These are phyloP conservation scores for Zancudomyces culisetae DNA, from an alignment of 371 early-diverging fungal genomes.

Conservation along the genomic window DNA sequence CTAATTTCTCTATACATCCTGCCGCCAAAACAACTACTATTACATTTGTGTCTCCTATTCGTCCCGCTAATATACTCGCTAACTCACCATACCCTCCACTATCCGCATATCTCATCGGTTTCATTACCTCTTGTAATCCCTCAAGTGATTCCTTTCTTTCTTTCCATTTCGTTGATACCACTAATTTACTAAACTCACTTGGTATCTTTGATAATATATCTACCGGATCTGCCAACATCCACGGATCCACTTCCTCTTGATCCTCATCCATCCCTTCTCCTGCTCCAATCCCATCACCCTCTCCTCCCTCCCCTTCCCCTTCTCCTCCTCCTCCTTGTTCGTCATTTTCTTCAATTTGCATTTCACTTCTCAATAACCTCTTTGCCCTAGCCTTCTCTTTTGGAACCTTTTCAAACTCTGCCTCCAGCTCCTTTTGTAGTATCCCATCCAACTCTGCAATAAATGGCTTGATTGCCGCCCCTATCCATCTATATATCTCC, in stretches of 20 bases:
- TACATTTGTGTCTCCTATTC: constrained; percentile 76
- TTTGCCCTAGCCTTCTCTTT: constrained; percentile 36
- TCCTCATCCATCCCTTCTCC: constrained; percentile 31
- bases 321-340: constrained; percentile 8
- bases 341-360: constrained; percentile 26
- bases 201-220: constrained; percentile 72
- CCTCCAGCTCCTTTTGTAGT: constrained; percentile 64
- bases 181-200: constrained; percentile 45
- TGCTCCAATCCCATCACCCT: constrained; percentile 13
- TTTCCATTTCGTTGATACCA: constrained; percentile 83
- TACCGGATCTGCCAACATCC: constrained; percentile 75
- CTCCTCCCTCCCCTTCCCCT: constrained; percentile 15
- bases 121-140: constrained; percentile 39
- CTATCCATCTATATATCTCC: constrained; percentile 26
- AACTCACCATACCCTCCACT: constrained; percentile 59
- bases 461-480: constrained; percentile 18
- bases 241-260: constrained; percentile 39
- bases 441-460: constrained; percentile 20
- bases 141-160: constrained; percentile 86
- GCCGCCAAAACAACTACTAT: constrained; percentile 56
- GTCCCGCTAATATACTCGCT: constrained; percentile 62
- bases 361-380: constrained; percentile 42
- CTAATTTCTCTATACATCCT: constrained; percentile 70
- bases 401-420: constrained; percentile 58
- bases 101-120: constrained; percentile 58